Conservation (phyloP, 768 basidiomycete genomes). For the Mycena metata region DNA sequence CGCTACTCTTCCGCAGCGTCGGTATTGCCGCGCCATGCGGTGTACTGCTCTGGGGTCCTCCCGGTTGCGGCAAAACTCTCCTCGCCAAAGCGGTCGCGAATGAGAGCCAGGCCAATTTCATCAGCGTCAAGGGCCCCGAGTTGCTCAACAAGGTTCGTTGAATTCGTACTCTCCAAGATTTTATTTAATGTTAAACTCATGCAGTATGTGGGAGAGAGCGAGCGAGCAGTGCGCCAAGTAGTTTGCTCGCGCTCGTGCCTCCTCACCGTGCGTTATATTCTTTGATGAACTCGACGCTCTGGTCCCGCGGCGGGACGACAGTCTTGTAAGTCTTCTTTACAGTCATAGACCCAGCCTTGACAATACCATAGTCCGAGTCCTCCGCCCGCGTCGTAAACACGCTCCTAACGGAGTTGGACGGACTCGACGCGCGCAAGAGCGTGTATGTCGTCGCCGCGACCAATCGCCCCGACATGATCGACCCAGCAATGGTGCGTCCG, state of each 20-base stretch:
- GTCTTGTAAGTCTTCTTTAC: conserved; percentile 66
- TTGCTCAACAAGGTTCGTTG: conserved; percentile 89
- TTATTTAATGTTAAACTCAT: conserved; percentile 7
- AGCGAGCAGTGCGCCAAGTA: conserved; percentile 95
- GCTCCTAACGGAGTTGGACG: conserved; percentile 93
- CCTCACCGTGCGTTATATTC: conserved; percentile 94
- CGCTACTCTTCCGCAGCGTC: conserved; percentile 88
- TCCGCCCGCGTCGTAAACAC: conserved; percentile 96
- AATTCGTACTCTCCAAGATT: not conserved
- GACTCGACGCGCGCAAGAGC: conserved; percentile 85
- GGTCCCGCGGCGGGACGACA: conserved; percentile 92
- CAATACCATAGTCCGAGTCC: conserved; percentile 81
- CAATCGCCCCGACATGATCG: conserved; percentile 97
- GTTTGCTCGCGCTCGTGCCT: conserved; percentile 93
- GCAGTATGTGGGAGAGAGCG: conserved; percentile 98
- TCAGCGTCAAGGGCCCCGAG: conserved; percentile 98
- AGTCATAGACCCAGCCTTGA: not conserved
- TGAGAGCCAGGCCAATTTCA: conserved; percentile 95
- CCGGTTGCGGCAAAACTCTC: conserved; percentile 97
- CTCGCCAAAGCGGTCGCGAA: conserved; percentile 99
- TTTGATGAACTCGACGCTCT: conserved; percentile 96
- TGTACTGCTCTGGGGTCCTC: conserved; percentile 98
- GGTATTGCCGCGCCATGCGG: conserved; percentile 95
- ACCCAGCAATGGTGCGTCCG: conserved; percentile 98
- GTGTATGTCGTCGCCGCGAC: conserved; percentile 97